These are phyloP conservation scores for Solanum chacoense DNA, from an alignment of 305 asterid genomes.

Conservation along the genomic window DNA sequence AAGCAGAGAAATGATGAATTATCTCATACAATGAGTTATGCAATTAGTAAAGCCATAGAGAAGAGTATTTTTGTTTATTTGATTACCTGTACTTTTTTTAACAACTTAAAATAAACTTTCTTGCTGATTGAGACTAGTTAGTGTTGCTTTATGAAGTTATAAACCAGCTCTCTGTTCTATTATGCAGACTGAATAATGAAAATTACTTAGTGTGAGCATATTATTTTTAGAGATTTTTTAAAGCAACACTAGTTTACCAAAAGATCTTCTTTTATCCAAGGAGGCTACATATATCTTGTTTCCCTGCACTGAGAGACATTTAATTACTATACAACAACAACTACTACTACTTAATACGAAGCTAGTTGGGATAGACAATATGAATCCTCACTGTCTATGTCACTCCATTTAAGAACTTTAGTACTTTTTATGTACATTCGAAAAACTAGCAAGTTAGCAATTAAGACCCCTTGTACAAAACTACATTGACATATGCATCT, in stretches of 20 bases:
- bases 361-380: neutral
- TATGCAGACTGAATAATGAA: neutral
- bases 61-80: neutral
- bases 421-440: neutral
- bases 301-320: neutral
- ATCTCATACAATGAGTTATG: neutral
- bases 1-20: neutral
- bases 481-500: neutral
- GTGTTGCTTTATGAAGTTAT: neutral
- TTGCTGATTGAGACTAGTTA: neutral
- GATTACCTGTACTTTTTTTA: neutral
- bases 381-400: neutral
- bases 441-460: neutral
- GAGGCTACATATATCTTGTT: neutral
- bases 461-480: neutral
- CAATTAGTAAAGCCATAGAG: conserved; percentile 1
- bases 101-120: neutral
- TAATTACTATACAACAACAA: neutral
- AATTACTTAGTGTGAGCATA: neutral
- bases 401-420: neutral
- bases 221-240: neutral
- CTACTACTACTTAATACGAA: neutral
- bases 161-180: neutral
- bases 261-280: neutral
- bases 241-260: neutral